These are phyloP conservation scores for Aureobasidium sp. DNA, from an alignment of 2,329 filamentous ascomycete species.

Conservation along the genomic window DNA sequence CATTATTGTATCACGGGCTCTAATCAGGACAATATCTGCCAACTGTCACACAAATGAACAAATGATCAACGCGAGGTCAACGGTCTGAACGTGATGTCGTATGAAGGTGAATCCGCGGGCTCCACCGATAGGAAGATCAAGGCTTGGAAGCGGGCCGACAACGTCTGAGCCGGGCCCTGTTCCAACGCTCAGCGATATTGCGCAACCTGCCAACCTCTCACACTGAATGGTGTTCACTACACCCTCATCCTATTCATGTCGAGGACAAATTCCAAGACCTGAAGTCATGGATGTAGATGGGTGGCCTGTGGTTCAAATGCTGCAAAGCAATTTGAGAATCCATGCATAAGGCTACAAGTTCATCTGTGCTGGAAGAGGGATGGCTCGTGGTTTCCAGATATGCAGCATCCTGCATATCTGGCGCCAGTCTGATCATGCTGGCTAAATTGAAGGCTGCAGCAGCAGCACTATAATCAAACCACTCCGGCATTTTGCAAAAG, in stretches of 20 bases:
- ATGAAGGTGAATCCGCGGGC: not conserved
- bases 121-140: not conserved
- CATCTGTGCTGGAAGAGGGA: not conserved
- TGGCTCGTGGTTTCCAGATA: conserved; percentile 7
- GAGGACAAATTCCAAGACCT: not conserved
- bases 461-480: conserved; percentile 1
- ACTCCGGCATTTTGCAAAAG: not conserved
- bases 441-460: not conserved
- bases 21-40: not conserved
- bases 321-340: conserved; percentile 11
- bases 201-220: not conserved
- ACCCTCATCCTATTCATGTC: not conserved
- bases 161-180: conserved; percentile 10
- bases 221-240: not conserved
- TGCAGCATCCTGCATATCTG: conserved; percentile 12
- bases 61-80: conserved; percentile 7
- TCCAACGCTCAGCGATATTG: conserved; percentile 1
- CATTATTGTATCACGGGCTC: not conserved
- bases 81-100: not conserved
- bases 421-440: conserved; percentile 9
- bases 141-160: conserved; percentile 14
- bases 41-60: conserved; percentile 8
- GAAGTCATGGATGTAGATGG: not conserved
- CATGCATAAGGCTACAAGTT: conserved; percentile 8
- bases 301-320: conserved; percentile 1